Evolutionary conservation across 2,329 filamentous ascomycete genomes (phyloP).

Genomic region (Rachicladosporium sp.): DNA sequence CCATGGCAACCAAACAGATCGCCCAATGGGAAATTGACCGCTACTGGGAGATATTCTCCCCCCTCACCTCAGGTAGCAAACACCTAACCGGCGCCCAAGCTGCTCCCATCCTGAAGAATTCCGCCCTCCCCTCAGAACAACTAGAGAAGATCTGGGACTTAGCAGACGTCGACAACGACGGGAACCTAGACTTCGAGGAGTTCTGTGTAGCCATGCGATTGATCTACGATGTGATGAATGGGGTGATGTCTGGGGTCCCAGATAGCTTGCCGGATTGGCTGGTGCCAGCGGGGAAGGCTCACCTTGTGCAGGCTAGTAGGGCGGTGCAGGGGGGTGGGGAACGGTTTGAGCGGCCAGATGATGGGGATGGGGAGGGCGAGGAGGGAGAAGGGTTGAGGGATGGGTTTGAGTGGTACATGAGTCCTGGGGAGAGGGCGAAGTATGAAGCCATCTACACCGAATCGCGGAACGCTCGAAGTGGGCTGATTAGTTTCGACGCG

Average conservation of each 20-base stretch:
- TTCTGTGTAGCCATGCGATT: slow-evolving; percentile 98
- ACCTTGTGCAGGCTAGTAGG: slow-evolving; percentile 71
- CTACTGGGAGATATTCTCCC: slow-evolving; percentile 70
- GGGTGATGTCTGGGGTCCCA: slow-evolving; percentile 86
- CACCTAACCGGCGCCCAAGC: slow-evolving; percentile 59
- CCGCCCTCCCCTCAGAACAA: slow-evolving; percentile 62
- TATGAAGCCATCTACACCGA: slow-evolving; percentile 97
- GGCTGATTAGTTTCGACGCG: slow-evolving; percentile 61
- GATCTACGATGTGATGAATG: slow-evolving; percentile 95
- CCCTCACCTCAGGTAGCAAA: slow-evolving; percentile 50
- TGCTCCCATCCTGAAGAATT: slow-evolving; percentile 61
- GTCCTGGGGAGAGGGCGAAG: slow-evolving; percentile 74
- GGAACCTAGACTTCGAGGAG: slow-evolving; percentile 96
- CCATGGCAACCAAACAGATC: slow-evolving; percentile 40
- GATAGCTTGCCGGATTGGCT: slow-evolving; percentile 83
- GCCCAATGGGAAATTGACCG: slow-evolving; percentile 64
- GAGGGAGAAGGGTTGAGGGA: slow-evolving; percentile 80
- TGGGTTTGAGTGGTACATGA: slow-evolving; percentile 99
- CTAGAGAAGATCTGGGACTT: slow-evolving; percentile 97
- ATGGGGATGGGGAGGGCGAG: slow-evolving; percentile 61
- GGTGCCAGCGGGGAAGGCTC: slow-evolving; percentile 85
- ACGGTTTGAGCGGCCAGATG: slow-evolving; percentile 66
- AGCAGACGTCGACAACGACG: slow-evolving; percentile 93
- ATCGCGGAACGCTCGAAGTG: slow-evolving; percentile 66
- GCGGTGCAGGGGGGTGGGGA: slow-evolving; percentile 69